A percentile compares a stretch with the other conserved stretches of the same genome.
These are phyloP conservation scores for Aureobasidium leucospermi DNA, from an alignment of 2,329 filamentous ascomycete genomes.

Conservation along the genomic window DNA sequence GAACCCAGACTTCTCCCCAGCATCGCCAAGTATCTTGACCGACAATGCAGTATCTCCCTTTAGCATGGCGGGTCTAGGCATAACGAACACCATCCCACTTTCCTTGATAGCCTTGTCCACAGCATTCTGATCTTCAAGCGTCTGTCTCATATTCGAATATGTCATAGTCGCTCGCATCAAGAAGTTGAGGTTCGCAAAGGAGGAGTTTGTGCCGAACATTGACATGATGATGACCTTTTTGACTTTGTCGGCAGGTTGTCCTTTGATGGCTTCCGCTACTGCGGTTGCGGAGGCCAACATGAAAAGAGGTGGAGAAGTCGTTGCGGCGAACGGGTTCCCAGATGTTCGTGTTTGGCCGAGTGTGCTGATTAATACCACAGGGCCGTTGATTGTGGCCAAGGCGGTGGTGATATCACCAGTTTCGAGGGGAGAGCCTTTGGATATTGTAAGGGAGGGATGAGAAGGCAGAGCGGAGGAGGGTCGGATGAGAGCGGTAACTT, in stretches of 20 bases:
- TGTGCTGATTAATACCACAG: conserved; percentile 14
- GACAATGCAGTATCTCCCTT: conserved; percentile 30
- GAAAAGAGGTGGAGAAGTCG: conserved; percentile 35
- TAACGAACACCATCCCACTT: conserved; percentile 32
- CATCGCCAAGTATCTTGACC: conserved; percentile 34
- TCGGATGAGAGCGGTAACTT: conserved; percentile 41
- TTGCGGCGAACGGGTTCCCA: conserved; percentile 43
- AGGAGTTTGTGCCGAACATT: conserved; percentile 42
- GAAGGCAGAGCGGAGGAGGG: conserved; percentile 25
- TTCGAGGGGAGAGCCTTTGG: background rate
- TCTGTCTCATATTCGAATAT: conserved; percentile 40
- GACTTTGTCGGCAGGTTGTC: conserved; percentile 20
- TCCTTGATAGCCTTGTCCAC: conserved; percentile 36
- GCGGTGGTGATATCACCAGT: conserved; percentile 20
- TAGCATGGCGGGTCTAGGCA: conserved; percentile 39
- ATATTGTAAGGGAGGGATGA: conserved; percentile 29
- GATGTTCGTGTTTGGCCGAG: conserved; percentile 17
- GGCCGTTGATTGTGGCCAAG: conserved; percentile 27
- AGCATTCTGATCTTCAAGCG: conserved; percentile 41
- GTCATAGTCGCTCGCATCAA: conserved; percentile 38
- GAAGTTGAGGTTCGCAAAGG: conserved; percentile 35
- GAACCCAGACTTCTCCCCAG: conserved; percentile 36
- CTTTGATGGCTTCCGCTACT: conserved; percentile 31
- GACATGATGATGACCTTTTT: conserved; percentile 44
- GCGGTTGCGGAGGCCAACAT: conserved; percentile 39